Evolutionary conservation across 768 basidiomycete species (phyloP), one percentile per base, ranked within the genome.

Genomic region (Tricholoma flavovirens): DNA sequence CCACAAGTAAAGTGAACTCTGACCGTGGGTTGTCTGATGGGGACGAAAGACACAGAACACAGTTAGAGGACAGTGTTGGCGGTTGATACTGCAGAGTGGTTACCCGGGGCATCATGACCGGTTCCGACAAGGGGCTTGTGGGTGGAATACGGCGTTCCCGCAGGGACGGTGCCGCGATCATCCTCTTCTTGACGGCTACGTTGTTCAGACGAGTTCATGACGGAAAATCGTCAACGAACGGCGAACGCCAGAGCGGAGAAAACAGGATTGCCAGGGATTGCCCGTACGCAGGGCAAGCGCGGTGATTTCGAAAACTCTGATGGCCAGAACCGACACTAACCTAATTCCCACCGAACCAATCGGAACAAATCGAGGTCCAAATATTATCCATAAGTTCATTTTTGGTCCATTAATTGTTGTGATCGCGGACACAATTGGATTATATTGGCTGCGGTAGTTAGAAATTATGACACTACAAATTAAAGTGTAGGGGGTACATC

Each of bases 1-100:
- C 90, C 66, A 90, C 88, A 75, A 92, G 86, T 70, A 92, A 75
- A 63, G 86, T 85, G 75, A 76, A 75, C 60, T 77, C 74, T 62
- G 75, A 71, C 60, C 70, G 70, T 61, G 63, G 45, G 58, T 59
- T 64, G 53, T 74, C 75, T 72, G 67, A 57, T 45, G 57, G 54
- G 53, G 55, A 54, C 40, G 59, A 29, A 61, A 58, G 56, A 54
- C 30, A 52, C 33, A 60, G 56, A 56, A 45, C 38, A 51, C 50
- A 50, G 64, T 64, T 62, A 64, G 61, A 38, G 53, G 58, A 56
- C 35, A 49, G 46, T 32, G 59, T 43, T 42, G 61, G 56, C 30
- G 59, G 59, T 61, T 55, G 51, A 56, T 33, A 49, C 29, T 43
- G 53, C 43, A 59, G 55, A 57, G 54, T 51, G 40, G 62, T 69